phyloP scores from a whole-genome alignment of 306 rosid species.

The Acacia melanoxylon region DNA sequence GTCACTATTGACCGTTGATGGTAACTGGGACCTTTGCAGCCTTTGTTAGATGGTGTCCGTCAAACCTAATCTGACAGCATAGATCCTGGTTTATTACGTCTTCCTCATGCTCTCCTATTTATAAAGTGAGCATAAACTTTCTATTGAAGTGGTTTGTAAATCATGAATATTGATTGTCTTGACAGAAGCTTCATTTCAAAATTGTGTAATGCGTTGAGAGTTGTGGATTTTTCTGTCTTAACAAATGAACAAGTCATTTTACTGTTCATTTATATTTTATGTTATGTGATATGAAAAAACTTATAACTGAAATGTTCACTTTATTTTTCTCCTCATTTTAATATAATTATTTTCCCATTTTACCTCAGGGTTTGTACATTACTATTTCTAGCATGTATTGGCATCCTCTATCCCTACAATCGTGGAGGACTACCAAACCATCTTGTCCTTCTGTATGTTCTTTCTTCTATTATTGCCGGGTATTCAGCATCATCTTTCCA shows the following conservation, averaged over 20 bases:
- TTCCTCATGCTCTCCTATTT: conserved; percentile 9
- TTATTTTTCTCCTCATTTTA: neutral
- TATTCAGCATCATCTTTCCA: conserved; percentile 78
- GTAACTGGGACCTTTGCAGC: conserved; percentile 14
- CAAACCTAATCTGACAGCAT: conserved; percentile 13
- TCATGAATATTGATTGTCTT: neutral
- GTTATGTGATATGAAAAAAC: neutral
- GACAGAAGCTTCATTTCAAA: conserved; percentile 16
- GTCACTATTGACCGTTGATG: conserved; percentile 16
- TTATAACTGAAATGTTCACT: conserved; percentile 3
- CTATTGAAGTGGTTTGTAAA: conserved; percentile 3
- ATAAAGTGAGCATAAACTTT: conserved; percentile 1
- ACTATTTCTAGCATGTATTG: conserved; percentile 64
- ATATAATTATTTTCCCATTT: conserved; percentile 22
- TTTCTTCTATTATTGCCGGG: conserved; percentile 72
- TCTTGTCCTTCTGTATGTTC: conserved; percentile 52
- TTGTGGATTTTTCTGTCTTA: conserved; percentile 24
- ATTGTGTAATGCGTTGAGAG: conserved; percentile 6
- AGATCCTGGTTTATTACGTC: conserved; percentile 6
- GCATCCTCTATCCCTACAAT: conserved; percentile 73
- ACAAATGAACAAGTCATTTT: conserved; percentile 6
- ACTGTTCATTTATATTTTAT: conserved; percentile 6
- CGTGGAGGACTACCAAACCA: conserved; percentile 72
- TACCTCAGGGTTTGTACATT: conserved; percentile 60
- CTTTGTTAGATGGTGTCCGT: conserved; percentile 16